A percentile compares a stretch with the other conserved stretches of the same genome.
These are phyloP conservation scores for Umbellularia californica DNA, from an alignment of 164 flowering plant genomes.

Conservation along the genomic window DNA sequence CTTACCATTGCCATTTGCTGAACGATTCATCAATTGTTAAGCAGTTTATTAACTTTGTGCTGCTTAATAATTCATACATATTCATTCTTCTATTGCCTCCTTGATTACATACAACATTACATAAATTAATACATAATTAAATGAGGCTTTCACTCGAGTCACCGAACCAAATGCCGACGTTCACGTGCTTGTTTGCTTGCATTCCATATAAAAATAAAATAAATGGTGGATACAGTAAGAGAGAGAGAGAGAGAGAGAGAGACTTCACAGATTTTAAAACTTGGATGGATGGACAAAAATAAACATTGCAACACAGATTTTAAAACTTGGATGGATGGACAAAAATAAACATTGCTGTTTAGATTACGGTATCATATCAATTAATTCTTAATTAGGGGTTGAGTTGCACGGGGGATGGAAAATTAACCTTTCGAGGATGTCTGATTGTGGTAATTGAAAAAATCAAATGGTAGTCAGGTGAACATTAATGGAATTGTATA, in stretches of 20 bases:
- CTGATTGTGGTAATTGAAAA: not conserved
- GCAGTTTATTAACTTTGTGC: not conserved
- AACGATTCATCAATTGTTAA: too few species aligned
- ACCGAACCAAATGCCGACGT: constrained; percentile 6
- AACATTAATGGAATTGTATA: too few species aligned
- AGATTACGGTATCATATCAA: not conserved
- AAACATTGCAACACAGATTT: not conserved
- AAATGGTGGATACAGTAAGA: not conserved
- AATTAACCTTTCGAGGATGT: not conserved
- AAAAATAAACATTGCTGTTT: too few species aligned
- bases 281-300: not conserved
- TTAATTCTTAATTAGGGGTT: not conserved
- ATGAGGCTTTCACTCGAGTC: not conserved
- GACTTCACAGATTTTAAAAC: not conserved
- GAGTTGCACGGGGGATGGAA: not conserved
- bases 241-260: not conserved
- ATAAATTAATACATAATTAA: constrained; percentile 4
- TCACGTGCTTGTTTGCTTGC: constrained; percentile 13
- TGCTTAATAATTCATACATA: not conserved
- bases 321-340: not conserved
- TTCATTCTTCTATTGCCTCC: not conserved
- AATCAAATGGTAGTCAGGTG: not conserved
- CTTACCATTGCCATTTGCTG: not conserved
- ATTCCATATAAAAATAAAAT: not conserved
- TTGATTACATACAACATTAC: not conserved